Evolutionary conservation across 2,329 filamentous ascomycete genomes (phyloP), one percentile per base, ranked within the genome.

Genomic region (Fonsecaea nubica): DNA sequence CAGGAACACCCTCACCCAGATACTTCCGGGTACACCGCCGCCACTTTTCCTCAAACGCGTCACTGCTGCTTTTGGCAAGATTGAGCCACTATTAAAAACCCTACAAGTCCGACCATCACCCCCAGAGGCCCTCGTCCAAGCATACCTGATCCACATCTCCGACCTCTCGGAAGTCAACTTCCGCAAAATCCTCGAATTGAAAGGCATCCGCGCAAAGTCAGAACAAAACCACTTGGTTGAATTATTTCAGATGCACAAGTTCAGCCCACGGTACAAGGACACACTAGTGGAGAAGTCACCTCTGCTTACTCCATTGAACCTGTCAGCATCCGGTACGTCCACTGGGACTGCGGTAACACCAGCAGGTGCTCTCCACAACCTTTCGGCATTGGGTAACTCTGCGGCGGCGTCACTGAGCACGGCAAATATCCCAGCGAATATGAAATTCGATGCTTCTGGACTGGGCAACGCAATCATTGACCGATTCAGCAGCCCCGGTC

Each of bases 151-250:
- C 78, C 95, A 98, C 80, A 95, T 99, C 71, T 93, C 88, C 72
- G 95, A 99, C 82, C 89, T 91, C 63, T 96, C 91, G 70, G 95
- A 98, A 76, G 87, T 88, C 74, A 99, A 99, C 80, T 99, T 99
- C 86, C 89, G 89, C 76, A 98, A 97, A 80, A 91, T 99, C 66
- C 87, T 99, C 54, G 95, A 99, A 58, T 85, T 99, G 69, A 99
- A 99, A 79, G 95, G 95, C 55, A 90, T 99, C 66, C 87, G 90
- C 62, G 82, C 81, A 69, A 94, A 93, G 75, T 83, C 87, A 67
- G 95, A 99, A 68, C 92, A 97, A 75, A 81, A 86, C 2, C 88
- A 92, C 69, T 87, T 98, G 1, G 81, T 97, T 38, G 95, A 99
- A 77, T 85, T 98, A 3, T 98, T 97, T 80, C 92, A 96, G 75